Evolutionary conservation across 108 stramenopile species (phyloP).

Genomic region (Pseudonitzschia pungens): DNA sequence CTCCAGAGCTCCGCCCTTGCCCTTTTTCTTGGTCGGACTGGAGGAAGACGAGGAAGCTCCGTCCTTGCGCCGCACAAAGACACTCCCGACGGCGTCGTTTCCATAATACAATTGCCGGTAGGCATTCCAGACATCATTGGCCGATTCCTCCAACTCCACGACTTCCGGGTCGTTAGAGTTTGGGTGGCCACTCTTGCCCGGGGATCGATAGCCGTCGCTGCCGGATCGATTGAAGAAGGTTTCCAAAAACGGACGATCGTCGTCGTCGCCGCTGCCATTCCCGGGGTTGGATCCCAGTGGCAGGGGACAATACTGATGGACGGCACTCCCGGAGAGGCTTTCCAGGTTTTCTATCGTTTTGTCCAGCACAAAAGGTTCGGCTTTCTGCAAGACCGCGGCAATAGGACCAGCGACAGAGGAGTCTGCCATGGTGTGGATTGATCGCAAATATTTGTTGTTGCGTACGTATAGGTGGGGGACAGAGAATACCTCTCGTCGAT

Average conservation of each 20-base stretch:
- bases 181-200: not conserved
- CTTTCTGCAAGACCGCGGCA: not conserved
- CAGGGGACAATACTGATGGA: not conserved
- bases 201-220: not conserved
- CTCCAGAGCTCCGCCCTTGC: constrained; percentile 21
- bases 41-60: not conserved
- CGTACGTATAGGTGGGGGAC: too few species aligned
- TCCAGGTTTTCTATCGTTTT: not conserved
- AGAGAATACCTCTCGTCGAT: too few species aligned
- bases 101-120: constrained; percentile 93
- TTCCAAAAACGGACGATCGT: not conserved
- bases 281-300: not conserved
- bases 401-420: not conserved
- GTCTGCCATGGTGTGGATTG: not conserved
- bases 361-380: constrained; percentile 5
- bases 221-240: not conserved
- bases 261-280: not conserved
- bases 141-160: constrained; percentile 32
- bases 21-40: not conserved
- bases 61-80: constrained; percentile 85
- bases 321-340: not conserved
- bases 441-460: too few species aligned
- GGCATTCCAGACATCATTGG: constrained; percentile 92
- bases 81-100: constrained; percentile 65
- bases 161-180: not conserved